phyloP scores from a whole-genome alignment of 2,329 filamentous ascomycete species.

The Alternaria panax region DNA sequence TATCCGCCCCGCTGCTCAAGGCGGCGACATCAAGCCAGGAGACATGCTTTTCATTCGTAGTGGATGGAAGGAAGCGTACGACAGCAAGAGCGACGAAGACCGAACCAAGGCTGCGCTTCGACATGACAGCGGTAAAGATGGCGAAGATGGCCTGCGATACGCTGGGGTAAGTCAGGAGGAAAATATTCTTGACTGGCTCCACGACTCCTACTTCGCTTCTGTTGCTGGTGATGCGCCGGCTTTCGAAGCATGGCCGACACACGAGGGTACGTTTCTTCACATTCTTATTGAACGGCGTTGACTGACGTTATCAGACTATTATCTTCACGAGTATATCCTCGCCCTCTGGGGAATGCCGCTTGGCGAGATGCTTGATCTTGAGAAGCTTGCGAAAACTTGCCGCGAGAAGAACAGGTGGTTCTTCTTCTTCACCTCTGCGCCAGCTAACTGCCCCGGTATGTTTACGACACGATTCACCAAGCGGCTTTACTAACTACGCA shows the following conservation, averaged over 20 bases:
- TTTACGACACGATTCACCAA: neutral
- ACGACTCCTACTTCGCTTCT: conserved; percentile 72
- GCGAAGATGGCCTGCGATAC: conserved; percentile 52
- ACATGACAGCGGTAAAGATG: conserved; percentile 53
- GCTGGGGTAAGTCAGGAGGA: conserved; percentile 62
- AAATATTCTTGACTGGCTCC: conserved; percentile 69
- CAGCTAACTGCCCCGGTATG: conserved; percentile 64
- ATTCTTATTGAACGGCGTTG: neutral
- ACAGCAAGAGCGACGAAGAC: conserved; percentile 52
- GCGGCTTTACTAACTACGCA: neutral
- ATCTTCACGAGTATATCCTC: conserved; percentile 49
- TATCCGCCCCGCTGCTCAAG: conserved; percentile 63
- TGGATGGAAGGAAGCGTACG: conserved; percentile 67
- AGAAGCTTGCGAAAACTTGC: conserved; percentile 62
- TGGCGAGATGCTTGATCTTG: conserved; percentile 56
- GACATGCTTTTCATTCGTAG: conserved; percentile 72
- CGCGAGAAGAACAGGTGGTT: conserved; percentile 64
- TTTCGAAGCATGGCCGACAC: conserved; percentile 69
- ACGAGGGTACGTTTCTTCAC: conserved; percentile 43
- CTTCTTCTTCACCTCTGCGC: conserved; percentile 68
- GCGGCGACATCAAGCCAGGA: conserved; percentile 64
- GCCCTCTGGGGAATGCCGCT: conserved; percentile 53
- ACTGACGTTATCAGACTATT: conserved; percentile 32
- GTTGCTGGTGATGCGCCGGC: conserved; percentile 69
- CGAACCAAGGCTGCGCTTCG: conserved; percentile 50